A percentile compares a stretch with the other conserved stretches of the same genome.
Conservation (phyloP, 257 asterid genomes). For the Echium plantagineum region DNA sequence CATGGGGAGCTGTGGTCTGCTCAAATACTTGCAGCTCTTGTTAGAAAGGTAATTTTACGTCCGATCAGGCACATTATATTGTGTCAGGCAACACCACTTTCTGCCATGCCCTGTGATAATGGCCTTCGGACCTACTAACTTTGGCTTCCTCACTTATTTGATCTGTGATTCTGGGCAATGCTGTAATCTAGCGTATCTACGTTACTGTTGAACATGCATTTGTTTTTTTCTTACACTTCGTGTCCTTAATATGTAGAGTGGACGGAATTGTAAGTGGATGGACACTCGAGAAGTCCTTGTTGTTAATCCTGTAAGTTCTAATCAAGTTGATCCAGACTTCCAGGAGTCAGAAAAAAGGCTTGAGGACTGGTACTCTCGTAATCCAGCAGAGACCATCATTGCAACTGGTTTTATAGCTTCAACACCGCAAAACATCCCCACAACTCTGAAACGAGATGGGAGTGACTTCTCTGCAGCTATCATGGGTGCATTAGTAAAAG, state of each 20-base stretch:
- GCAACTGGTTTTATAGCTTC: conserved; percentile 96
- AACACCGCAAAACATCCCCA: conserved; percentile 80
- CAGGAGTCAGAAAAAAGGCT: conserved; percentile 66
- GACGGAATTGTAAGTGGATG: conserved; percentile 67
- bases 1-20: conserved; percentile 99
- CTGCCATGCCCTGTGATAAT: too few species aligned
- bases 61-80: not conserved
- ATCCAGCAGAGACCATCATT: conserved; percentile 53
- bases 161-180: not conserved
- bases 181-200: not conserved
- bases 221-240: not conserved
- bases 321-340: conserved; percentile 95
- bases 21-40: conserved; percentile 59
- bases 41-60: conserved; percentile 54
- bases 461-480: conserved; percentile 99
- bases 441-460: conserved; percentile 98
- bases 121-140: too few species aligned
- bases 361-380: conserved; percentile 68
- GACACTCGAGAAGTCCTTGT: conserved; percentile 95
- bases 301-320: conserved; percentile 69
- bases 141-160: too few species aligned
- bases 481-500: conserved; percentile 83
- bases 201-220: not conserved
- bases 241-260: conserved; percentile 46
- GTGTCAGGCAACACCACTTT: too few species aligned